phyloP scores from a whole-genome alignment of 805 yeast genomes.

The Myxozyma lipomycoides region DNA sequence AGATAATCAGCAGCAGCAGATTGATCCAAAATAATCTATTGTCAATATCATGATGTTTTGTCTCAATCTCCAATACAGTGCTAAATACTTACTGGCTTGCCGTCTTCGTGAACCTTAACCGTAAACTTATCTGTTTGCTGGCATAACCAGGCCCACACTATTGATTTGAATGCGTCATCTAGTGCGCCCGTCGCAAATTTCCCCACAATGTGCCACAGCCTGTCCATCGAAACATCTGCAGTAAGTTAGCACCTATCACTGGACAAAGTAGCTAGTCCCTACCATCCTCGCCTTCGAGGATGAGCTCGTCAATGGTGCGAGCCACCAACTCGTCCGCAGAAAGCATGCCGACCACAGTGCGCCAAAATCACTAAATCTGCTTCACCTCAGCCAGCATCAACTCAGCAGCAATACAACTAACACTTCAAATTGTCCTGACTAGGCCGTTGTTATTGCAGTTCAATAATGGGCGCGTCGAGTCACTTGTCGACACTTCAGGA shows the following conservation, averaged over 20 bases:
- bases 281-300: slow-evolving; percentile 36
- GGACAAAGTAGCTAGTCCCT: too few relatives aligned
- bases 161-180: slow-evolving; percentile 28
- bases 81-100: slow-evolving; percentile 8
- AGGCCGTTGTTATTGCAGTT: too few relatives aligned
- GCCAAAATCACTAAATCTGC: background rate
- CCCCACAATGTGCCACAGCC: slow-evolving; percentile 32
- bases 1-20: slow-evolving; percentile 11
- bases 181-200: slow-evolving; percentile 6
- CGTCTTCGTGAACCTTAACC: slow-evolving; percentile 14
- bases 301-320: slow-evolving; percentile 32
- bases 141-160: slow-evolving; percentile 35
- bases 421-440: too few relatives aligned
- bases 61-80: slow-evolving; percentile 1
- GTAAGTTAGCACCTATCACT: background rate
- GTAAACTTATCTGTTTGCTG: slow-evolving; percentile 24
- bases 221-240: slow-evolving; percentile 31
- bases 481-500: too few relatives aligned
- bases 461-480: too few relatives aligned
- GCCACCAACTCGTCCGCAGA: slow-evolving; percentile 34
- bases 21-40: slow-evolving; percentile 4
- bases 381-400: background rate
- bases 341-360: slow-evolving; percentile 10
- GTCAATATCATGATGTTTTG: background rate
- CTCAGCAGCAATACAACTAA: background rate